Base-by-base conservation (phyloP, 108 stramenopile genomes). In the Thalassiosira profunda region DNA sequence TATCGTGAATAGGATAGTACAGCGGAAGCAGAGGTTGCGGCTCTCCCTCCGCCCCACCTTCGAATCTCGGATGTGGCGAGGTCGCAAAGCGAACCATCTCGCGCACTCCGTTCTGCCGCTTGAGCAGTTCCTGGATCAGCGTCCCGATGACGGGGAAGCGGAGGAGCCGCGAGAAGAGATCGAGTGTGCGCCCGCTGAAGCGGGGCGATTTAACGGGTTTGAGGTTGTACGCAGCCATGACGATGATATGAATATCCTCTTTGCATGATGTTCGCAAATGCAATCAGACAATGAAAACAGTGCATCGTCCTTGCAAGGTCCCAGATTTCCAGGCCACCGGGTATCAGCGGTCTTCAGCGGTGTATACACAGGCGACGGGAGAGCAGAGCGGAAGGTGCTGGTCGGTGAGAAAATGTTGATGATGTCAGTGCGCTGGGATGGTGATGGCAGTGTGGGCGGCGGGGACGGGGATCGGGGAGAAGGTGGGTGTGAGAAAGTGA, bases 1-100 rank as follows among this genome's bases (percentile, higher is more conserved):
- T 61, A 8, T 81, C 44, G 11, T 65, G 41, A 26, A 85, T 63
- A 5, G 84, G 84, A 69, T 73, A 77, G 34, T 81, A 75, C 66
- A 81, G 24, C 3, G 67, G 67, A 20, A 58, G 3, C 72, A 81
- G 25, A 33, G 55, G 67, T 34, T 36, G 14, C 21, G 37, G 8
- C 3, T 30, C 34, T 23, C 2, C 21, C 3, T 26, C 20, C 17
- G 26, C 35, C 7, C 26, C 49, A 10, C 21, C 64, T 12, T 11
- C 47, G 11, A 1, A 7, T 37, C 49, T 4, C n/a, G 31, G 33
- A 41, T 51, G 33, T n/a, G 34, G 12, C 21, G 53, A 15, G 2
- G 11, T 34, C 30, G 56, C 67, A 25, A 68, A 68, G 5, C 21
- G n/a, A 0, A 55, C 44, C 54, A 58, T 30, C 9, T 55, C 9